These are phyloP conservation scores for Aureobasidium melanogenum DNA, from an alignment of 2,329 filamentous ascomycete genomes.

Conservation along the genomic window DNA sequence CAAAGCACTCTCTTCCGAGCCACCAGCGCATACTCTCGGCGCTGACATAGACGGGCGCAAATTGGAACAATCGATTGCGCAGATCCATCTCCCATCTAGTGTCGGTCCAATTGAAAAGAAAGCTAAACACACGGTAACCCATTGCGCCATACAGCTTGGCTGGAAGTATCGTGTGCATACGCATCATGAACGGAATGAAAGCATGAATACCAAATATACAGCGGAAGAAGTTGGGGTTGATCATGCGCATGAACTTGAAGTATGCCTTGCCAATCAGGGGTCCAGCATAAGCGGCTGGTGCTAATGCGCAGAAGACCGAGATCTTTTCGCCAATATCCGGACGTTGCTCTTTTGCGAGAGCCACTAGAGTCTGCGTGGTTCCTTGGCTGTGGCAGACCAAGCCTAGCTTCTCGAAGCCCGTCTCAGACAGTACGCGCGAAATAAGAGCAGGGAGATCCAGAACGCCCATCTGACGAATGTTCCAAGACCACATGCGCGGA, in stretches of 20 bases:
- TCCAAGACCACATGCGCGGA: slow-evolving; percentile 95
- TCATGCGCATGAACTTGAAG: slow-evolving; percentile 82
- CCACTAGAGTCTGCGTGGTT: slow-evolving; percentile 79
- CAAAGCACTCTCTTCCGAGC: slow-evolving; percentile 81
- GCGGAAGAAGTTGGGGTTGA: slow-evolving; percentile 67
- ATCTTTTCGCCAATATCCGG: slow-evolving; percentile 76
- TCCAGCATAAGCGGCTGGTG: slow-evolving; percentile 83
- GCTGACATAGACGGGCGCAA: slow-evolving; percentile 82
- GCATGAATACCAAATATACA: slow-evolving; percentile 83
- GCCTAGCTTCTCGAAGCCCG: slow-evolving; percentile 72
- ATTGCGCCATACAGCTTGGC: slow-evolving; percentile 65
- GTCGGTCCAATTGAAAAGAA: slow-evolving; percentile 84
- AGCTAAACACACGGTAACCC: slow-evolving; percentile 83
- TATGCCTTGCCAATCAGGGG: slow-evolving; percentile 78
- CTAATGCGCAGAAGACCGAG: slow-evolving; percentile 82
- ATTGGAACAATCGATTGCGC: slow-evolving; percentile 79
- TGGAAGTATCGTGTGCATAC: slow-evolving; percentile 60
- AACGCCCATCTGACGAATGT: slow-evolving; percentile 87
- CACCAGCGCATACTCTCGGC: slow-evolving; percentile 93
- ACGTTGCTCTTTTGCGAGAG: slow-evolving; percentile 79
- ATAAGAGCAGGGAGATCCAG: slow-evolving; percentile 77
- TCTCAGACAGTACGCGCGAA: slow-evolving; percentile 71
- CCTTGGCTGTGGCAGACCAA: slow-evolving; percentile 86
- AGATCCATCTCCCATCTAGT: slow-evolving; percentile 73
- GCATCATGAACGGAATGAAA: slow-evolving; percentile 92